These are phyloP conservation scores for Carex scoparia DNA, from an alignment of 176 grass and related monocot species.

Conservation along the genomic window DNA sequence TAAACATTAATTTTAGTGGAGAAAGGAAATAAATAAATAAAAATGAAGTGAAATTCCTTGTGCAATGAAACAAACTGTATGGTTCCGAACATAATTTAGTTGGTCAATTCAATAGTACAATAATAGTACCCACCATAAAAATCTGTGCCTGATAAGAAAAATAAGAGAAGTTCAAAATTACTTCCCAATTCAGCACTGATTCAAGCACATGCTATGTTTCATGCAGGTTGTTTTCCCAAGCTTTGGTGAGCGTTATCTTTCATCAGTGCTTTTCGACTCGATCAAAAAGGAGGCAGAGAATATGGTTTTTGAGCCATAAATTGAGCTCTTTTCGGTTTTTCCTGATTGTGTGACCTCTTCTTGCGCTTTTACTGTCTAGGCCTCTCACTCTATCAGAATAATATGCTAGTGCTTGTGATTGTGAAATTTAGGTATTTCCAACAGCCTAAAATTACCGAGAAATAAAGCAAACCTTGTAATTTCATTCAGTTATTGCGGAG, in stretches of 20 bases:
- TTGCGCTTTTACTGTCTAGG: background rate
- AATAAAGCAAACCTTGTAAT: background rate
- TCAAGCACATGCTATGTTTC: background rate
- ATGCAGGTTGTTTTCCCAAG: constrained; percentile 22
- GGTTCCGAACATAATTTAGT: background rate
- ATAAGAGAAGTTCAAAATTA: background rate
- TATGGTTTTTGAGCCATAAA: constrained; percentile 23
- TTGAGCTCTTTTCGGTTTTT: too few species aligned
- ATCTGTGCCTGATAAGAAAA: background rate
- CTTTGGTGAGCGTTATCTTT: constrained; percentile 27
- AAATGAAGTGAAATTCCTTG: background rate
- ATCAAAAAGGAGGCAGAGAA: constrained; percentile 26
- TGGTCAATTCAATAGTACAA: background rate
- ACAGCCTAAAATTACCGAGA: background rate
- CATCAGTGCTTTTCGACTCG: constrained; percentile 14
- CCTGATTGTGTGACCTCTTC: background rate
- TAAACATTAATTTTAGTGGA: background rate
- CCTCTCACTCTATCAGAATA: background rate
- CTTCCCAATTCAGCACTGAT: background rate
- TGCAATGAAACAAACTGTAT: background rate
- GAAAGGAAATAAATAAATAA: background rate
- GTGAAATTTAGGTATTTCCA: constrained; percentile 16
- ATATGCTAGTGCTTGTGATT: background rate
- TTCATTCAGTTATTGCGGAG: background rate
- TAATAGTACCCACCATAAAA: background rate